Evolutionary conservation across 2,329 filamentous ascomycete species (phyloP), one percentile per base, ranked within the genome.

Genomic region (Colletotrichum sp.): DNA sequence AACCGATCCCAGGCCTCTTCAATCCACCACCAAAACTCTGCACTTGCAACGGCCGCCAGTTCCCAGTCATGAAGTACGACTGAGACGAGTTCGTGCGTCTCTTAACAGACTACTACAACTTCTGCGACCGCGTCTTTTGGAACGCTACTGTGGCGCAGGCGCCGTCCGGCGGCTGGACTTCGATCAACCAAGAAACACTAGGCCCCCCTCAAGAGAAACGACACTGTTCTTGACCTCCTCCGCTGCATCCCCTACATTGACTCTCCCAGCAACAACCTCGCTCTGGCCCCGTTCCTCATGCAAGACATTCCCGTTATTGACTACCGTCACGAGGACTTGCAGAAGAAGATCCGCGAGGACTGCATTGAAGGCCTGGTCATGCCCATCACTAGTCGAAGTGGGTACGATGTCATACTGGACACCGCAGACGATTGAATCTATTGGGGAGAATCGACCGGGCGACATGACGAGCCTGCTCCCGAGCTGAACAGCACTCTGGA

Each of bases 41-140:
- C 48, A 55, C n/a, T 55, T 55, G 48, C 48, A 55, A 55, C 9
- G n/a, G 21, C 24, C 21, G 48, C 48, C 18, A 32, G 34, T 36
- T 8, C 34, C 34, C 26, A 8, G 21, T 24, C 30, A 71, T 75
- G 64, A 16, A 21, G 30, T 75, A 59, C n/a, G 32, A 75, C 36
- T 16, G 59, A 66, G 59, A 69, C 5, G 74, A 77, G 16, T 76
- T 79, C 68, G 71, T 77, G 57, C 73, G 75, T 67, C 77, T 76
- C n/a, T 59, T 79, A 32, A 77, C 76, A 36, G 78, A 77, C 72
- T 77, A 77, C 65, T 78, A 75, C 73, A 66, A 78, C 26, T 78
- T 78, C 43, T 77, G 75, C 28, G 61, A 66, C 55, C 77, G 76
- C 52, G 36, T 66, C 28, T 79, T 77, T 71, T 78, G 78, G 77